These are phyloP conservation scores for Cladophialophora yegresii DNA, from an alignment of 2,329 filamentous ascomycete genomes.

Conservation along the genomic window DNA sequence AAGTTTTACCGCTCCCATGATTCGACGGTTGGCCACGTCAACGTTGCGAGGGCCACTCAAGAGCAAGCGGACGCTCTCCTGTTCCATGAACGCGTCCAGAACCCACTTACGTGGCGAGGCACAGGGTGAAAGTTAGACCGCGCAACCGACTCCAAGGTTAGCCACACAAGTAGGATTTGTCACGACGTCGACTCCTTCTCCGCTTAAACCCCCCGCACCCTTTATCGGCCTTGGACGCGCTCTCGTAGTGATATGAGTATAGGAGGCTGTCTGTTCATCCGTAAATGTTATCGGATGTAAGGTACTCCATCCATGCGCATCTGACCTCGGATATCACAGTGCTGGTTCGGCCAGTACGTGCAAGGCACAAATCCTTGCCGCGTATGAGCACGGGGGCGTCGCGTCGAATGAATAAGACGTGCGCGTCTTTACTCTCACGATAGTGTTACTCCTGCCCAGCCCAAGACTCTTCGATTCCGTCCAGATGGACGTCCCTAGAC, in stretches of 20 bases:
- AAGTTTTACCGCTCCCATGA: not conserved
- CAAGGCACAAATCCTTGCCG: not conserved
- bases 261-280: not conserved
- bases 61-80: not conserved
- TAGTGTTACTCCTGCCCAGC: not conserved
- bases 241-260: not conserved
- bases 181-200: not conserved
- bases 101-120: not conserved
- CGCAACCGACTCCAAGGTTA: not conserved
- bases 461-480: not conserved
- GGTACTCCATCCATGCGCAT: not conserved
- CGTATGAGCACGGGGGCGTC: not conserved
- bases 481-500: constrained; percentile 33
- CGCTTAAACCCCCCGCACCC: not conserved
- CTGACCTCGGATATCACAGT: not conserved
- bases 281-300: not conserved
- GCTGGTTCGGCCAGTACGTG: not conserved
- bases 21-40: not conserved
- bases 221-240: not conserved
- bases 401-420: not conserved
- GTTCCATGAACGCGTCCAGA: not conserved
- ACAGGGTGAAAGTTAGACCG: not conserved
- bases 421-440: not conserved
- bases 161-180: not conserved
- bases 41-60: not conserved